These are phyloP conservation scores for Paratinospora sagittata DNA, from an alignment of 164 flowering plant species.

Conservation along the genomic window DNA sequence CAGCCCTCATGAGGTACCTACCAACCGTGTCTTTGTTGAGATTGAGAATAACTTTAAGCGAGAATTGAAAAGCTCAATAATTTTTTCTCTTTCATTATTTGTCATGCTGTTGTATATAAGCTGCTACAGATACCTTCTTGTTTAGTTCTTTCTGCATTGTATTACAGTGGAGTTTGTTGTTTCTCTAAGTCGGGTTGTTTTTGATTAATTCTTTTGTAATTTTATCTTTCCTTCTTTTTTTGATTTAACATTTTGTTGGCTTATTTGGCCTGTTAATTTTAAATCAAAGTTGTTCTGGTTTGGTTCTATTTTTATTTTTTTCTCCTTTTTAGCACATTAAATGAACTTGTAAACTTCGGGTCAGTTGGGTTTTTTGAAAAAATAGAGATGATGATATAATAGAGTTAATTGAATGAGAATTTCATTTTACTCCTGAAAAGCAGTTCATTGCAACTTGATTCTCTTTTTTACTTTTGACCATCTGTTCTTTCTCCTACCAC, in stretches of 20 bases:
- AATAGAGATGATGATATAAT: not conserved
- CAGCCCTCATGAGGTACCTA: conserved; percentile 10
- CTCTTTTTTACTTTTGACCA: not conserved
- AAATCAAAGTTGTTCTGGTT: not conserved
- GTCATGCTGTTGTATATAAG: conserved; percentile 30
- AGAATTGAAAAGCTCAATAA: conserved; percentile 3
- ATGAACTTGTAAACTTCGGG: not conserved
- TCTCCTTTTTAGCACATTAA: not conserved
- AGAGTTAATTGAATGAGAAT: no score
- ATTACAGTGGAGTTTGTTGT: not conserved
- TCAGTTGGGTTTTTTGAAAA: not conserved
- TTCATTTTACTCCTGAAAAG: not conserved
- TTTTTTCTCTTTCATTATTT: conserved; percentile 13
- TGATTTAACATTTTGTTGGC: conserved; percentile 4
- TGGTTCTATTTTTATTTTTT: not conserved
- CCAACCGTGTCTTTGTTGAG: conserved; percentile 1
- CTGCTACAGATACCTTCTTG: conserved; percentile 5
- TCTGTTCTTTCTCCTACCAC: no score
- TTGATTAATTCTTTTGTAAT: conserved; percentile 41
- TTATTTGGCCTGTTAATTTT: conserved; percentile 3
- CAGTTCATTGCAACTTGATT: not conserved
- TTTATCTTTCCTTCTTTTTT: conserved; percentile 6
- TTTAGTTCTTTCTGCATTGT: not conserved
- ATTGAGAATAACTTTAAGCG: conserved; percentile 12
- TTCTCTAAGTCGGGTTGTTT: not conserved